Conservation (phyloP, 1,139 yeast species). For the Kodamaea suecica region DNA sequence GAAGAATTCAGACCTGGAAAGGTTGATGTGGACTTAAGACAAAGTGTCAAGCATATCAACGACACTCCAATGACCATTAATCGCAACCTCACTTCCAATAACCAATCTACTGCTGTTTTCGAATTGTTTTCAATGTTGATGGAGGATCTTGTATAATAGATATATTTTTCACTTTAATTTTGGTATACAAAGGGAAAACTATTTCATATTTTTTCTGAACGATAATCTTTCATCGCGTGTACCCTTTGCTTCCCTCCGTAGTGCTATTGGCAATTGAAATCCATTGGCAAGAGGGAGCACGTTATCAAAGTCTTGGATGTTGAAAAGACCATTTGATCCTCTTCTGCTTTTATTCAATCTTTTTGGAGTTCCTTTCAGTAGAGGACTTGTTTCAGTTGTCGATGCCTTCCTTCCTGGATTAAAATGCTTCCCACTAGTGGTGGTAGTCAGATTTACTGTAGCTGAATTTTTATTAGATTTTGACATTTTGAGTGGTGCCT, state of each 20-base stretch:
- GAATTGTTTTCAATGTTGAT: constrained; percentile 12
- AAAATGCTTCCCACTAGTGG: too few relatives aligned
- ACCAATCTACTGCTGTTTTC: constrained; percentile 8
- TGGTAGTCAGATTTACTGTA: too few relatives aligned
- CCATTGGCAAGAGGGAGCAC: background rate
- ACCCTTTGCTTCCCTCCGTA: constrained; percentile 4
- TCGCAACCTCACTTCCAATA: constrained; percentile 6
- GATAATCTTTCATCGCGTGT: constrained; percentile 5
- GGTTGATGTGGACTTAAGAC: constrained; percentile 27
- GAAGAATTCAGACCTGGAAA: constrained; percentile 24
- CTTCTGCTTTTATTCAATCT: too few relatives aligned
- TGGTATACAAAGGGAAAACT: background rate
- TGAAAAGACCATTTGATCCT: too few relatives aligned
- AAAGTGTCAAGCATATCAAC: constrained; percentile 17
- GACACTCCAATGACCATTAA: constrained; percentile 12
- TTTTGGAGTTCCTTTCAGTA: too few relatives aligned
- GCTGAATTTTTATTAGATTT: too few relatives aligned
- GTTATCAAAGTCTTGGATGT: too few relatives aligned
- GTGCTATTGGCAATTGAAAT: constrained; percentile 5
- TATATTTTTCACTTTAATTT: background rate
- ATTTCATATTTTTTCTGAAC: background rate
- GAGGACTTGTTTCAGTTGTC: too few relatives aligned
- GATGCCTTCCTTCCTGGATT: too few relatives aligned
- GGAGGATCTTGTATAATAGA: constrained; percentile 8
- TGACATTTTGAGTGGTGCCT: too few relatives aligned